Evolutionary conservation across 2,329 filamentous ascomycete species (phyloP).

Genomic region (Trichoderma pleuroti): DNA sequence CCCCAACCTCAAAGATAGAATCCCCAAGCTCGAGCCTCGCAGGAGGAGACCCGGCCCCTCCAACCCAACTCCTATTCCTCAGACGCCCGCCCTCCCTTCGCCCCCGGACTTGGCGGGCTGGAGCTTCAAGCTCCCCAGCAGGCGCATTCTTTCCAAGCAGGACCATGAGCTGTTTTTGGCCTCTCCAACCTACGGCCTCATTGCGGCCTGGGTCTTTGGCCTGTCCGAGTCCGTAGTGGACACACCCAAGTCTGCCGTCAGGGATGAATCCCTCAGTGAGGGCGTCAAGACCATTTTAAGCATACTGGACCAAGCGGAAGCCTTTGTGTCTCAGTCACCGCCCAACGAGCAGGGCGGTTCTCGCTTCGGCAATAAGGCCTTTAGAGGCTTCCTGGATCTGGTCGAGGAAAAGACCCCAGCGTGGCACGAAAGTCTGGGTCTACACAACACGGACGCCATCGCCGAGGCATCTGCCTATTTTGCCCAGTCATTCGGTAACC

Average conservation of each 20-base stretch:
- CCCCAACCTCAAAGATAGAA: slow-evolving; percentile 46
- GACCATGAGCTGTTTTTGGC: slow-evolving; percentile 80
- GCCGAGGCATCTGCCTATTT: slow-evolving; percentile 78
- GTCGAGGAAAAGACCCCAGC: slow-evolving; percentile 51
- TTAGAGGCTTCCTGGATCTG: slow-evolving; percentile 75
- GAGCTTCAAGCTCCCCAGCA: slow-evolving; percentile 63
- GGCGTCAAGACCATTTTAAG: slow-evolving; percentile 60
- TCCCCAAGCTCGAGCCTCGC: slow-evolving; percentile 67
- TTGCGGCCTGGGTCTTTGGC: slow-evolving; percentile 81
- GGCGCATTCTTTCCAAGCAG: slow-evolving; percentile 74
- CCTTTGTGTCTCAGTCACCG: slow-evolving; percentile 65
- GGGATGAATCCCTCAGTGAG: slow-evolving; percentile 55
- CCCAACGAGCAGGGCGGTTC: slow-evolving; percentile 84
- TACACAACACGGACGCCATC: slow-evolving; percentile 52
- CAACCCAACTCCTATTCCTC: slow-evolving; percentile 63
- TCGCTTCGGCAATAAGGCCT: slow-evolving; percentile 90
- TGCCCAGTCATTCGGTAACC: slow-evolving; percentile 78
- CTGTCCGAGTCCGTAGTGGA: slow-evolving; percentile 78
- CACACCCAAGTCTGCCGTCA: slow-evolving; percentile 60
- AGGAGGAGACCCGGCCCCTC: slow-evolving; percentile 49
- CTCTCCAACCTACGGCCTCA: slow-evolving; percentile 70
- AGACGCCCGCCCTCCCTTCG: slow-evolving; percentile 69
- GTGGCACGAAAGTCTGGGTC: slow-evolving; percentile 63
- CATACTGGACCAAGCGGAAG: slow-evolving; percentile 67
- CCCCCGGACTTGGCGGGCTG: slow-evolving; percentile 60